Conservation (phyloP, 2,329 filamentous ascomycete species). For the Boeremia lycopersici region DNA sequence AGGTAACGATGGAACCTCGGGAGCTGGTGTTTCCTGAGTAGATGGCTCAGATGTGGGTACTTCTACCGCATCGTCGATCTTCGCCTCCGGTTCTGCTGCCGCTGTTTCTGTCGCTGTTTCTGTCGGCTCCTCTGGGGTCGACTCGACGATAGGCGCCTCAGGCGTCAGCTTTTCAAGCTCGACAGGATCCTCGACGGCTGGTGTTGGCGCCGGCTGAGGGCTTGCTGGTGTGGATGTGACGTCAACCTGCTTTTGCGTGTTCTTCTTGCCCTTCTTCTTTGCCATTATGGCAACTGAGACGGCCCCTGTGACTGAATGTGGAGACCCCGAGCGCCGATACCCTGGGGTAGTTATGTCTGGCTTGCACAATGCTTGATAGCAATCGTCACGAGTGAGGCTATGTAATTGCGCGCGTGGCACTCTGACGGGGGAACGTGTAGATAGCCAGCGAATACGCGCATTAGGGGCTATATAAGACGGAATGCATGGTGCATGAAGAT, state of each 20-base stretch:
- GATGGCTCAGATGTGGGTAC: constrained; percentile 25
- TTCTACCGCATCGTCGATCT: constrained; percentile 26
- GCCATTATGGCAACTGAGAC: constrained; percentile 34
- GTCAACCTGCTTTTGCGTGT: constrained; percentile 36
- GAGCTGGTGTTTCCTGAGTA: constrained; percentile 12
- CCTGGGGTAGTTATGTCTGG: constrained; percentile 29
- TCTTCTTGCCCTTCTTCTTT: constrained; percentile 44
- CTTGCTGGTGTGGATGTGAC: constrained; percentile 35
- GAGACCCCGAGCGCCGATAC: constrained; percentile 17
- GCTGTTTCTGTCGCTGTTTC: neutral
- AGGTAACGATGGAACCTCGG: constrained; percentile 10
- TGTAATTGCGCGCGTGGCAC: constrained; percentile 47
- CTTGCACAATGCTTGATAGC: constrained; percentile 25
- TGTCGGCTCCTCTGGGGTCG: constrained; percentile 19
- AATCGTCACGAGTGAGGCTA: constrained; percentile 32
- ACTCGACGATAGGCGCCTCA: constrained; percentile 25
- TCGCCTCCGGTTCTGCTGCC: constrained; percentile 24
- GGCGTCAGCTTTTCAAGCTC: constrained; percentile 23
- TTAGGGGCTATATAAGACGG: constrained; percentile 44
- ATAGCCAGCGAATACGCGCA: constrained; percentile 40
- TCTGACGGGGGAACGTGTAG: constrained; percentile 38
- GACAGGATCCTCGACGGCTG: constrained; percentile 28
- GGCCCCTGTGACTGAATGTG: constrained; percentile 29
- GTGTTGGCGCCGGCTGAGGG: constrained; percentile 23
- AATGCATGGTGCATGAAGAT: constrained; percentile 37